A percentile compares a stretch with the other conserved stretches of the same genome.
phyloP scores from a whole-genome alignment of 148 eudicot species.

The Persicaria tinctoria region DNA sequence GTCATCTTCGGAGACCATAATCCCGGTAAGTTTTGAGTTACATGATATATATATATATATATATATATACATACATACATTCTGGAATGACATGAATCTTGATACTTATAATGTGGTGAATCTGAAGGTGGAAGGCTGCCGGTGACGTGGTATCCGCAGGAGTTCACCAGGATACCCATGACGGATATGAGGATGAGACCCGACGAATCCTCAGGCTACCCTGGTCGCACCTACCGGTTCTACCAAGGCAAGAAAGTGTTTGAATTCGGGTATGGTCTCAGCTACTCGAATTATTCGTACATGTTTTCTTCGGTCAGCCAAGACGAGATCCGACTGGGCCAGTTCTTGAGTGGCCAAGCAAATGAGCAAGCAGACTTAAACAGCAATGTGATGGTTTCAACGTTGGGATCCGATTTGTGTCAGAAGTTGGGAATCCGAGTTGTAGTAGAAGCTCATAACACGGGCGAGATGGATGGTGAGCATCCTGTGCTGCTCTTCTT shows the following conservation, averaged over 20 bases:
- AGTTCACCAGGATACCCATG: conserved; percentile 52
- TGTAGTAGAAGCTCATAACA: conserved; percentile 38
- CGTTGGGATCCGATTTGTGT: conserved; percentile 28
- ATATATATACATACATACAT: no score
- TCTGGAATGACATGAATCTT: background rate
- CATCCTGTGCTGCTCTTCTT: conserved; percentile 48
- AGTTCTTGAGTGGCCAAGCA: conserved; percentile 8
- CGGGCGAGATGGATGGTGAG: conserved; percentile 41
- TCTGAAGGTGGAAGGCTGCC: conserved; percentile 62
- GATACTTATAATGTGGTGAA: background rate
- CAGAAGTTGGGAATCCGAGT: conserved; percentile 36
- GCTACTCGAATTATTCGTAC: conserved; percentile 59
- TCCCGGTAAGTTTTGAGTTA: conserved; percentile 32
- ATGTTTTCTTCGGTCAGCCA: conserved; percentile 29
- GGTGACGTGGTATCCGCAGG: conserved; percentile 73
- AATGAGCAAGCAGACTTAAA: conserved; percentile 13
- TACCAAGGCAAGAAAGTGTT: conserved; percentile 62
- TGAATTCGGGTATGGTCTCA: conserved; percentile 68
- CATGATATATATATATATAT: background rate
- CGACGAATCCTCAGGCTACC: conserved; percentile 55
- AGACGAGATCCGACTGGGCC: conserved; percentile 23
- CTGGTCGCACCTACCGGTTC: conserved; percentile 79
- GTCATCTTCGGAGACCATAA: conserved; percentile 51
- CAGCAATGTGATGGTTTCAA: conserved; percentile 26
- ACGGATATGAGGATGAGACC: conserved; percentile 86